These are phyloP conservation scores for Cardiospermum halicacabum DNA, from an alignment of 345 rosid species.

Conservation along the genomic window DNA sequence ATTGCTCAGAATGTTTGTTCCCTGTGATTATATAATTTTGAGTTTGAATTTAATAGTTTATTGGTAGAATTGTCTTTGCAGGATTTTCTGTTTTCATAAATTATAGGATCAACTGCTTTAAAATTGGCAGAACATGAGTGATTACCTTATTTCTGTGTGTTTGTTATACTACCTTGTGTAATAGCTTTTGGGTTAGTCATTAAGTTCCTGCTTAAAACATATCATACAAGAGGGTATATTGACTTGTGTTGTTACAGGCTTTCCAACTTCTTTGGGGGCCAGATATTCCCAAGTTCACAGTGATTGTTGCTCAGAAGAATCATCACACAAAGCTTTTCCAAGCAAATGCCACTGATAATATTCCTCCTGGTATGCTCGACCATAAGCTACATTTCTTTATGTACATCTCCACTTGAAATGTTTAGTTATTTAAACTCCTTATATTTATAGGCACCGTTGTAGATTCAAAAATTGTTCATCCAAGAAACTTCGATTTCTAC, in stretches of 20 bases:
- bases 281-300: slow-evolving; percentile 69
- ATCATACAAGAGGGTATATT: background rate
- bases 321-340: slow-evolving; percentile 88
- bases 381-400: background rate
- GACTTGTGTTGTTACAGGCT: slow-evolving; percentile 45
- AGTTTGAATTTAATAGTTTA: background rate
- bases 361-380: slow-evolving; percentile 66
- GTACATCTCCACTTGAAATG: slow-evolving; percentile 7
- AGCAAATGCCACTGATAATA: slow-evolving; percentile 54
- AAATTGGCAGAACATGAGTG: too few relatives aligned
- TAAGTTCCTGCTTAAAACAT: too few relatives aligned
- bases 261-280: slow-evolving; percentile 55
- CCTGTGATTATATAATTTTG: too few relatives aligned
- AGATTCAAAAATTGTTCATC: slow-evolving; percentile 76
- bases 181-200: too few relatives aligned
- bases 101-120: too few relatives aligned
- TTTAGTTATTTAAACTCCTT: slow-evolving; percentile 6
- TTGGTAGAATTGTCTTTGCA: background rate
- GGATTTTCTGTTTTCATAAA: too few relatives aligned
- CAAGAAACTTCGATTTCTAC: slow-evolving; percentile 81
- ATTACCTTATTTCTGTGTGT: too few relatives aligned
- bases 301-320: slow-evolving; percentile 83
- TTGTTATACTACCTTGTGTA: too few relatives aligned
- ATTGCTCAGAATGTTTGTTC: background rate
- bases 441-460: slow-evolving; percentile 69